Evolutionary conservation across 139 green algal species (phyloP).

Genomic region (Monoraphidium neglectum): DNA sequence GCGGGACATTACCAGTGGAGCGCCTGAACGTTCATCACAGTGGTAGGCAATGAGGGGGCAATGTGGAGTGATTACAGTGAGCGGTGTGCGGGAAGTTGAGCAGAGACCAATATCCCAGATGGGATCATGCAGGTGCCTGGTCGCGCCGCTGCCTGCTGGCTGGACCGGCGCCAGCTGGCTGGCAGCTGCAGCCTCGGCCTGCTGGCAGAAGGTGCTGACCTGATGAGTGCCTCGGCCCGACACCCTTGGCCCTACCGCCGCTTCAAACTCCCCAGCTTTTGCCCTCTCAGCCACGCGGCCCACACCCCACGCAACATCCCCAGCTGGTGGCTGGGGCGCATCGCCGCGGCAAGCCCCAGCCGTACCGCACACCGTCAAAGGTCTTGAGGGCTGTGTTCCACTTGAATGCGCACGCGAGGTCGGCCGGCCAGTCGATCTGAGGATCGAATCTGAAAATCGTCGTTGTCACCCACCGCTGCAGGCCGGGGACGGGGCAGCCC

Average conservation of each 20-base stretch:
- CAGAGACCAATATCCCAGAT: too few species aligned
- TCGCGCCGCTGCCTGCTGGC: too few species aligned
- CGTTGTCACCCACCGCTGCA: constrained; percentile 60
- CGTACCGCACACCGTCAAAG: constrained; percentile 49
- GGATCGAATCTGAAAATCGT: constrained; percentile 59
- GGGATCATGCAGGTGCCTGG: too few species aligned
- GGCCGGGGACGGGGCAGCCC: constrained; percentile 33
- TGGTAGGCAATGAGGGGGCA: too few species aligned
- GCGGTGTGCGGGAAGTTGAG: too few species aligned
- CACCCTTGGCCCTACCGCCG: background rate
- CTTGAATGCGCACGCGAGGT: constrained; percentile 42
- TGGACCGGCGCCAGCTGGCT: too few species aligned
- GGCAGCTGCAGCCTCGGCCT: background rate
- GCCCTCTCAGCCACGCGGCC: background rate
- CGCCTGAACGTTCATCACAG: background rate
- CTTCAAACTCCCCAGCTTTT: background rate
- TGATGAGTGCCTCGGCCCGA: background rate
- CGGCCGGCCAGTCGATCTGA: constrained; percentile 43
- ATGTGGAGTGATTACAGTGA: too few species aligned
- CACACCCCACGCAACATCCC: background rate
- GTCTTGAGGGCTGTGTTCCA: constrained; percentile 41
- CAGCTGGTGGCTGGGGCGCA: background rate
- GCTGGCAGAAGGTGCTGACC: background rate
- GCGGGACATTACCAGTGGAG: background rate
- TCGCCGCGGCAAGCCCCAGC: background rate